Percentiles rank a stretch among this genome's conserved stretches.
phyloP scores from a whole-genome alignment of 2,329 filamentous ascomycete genomes.

The Fusarium phyllophilum region DNA sequence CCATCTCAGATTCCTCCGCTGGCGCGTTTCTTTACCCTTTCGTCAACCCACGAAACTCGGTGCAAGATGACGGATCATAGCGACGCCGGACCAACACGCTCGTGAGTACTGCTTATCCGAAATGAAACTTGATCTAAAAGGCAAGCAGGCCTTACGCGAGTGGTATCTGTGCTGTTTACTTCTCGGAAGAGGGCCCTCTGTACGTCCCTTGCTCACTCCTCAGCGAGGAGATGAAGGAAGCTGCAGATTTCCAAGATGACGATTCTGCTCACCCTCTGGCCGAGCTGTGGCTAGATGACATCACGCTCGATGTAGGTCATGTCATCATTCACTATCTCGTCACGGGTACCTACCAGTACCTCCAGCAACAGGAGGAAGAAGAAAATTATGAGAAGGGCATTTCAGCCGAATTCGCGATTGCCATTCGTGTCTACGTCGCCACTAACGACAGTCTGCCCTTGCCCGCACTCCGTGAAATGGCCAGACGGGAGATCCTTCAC shows the following conservation, averaged over 20 bases:
- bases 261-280: too few relatives aligned
- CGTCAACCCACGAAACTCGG: too few relatives aligned
- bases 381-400: too few relatives aligned
- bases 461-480: background rate
- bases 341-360: conserved; percentile 1
- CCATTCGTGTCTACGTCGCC: background rate
- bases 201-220: background rate
- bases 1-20: too few relatives aligned
- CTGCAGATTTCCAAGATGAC: too few relatives aligned
- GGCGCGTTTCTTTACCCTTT: too few relatives aligned
- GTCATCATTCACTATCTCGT: conserved; percentile 15
- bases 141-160: background rate
- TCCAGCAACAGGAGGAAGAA: background rate
- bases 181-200: background rate
- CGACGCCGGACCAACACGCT: background rate
- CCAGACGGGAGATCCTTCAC: background rate
- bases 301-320: background rate
- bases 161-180: background rate
- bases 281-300: background rate
- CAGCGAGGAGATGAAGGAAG: background rate
- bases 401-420: background rate
- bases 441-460: background rate
- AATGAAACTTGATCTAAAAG: background rate
- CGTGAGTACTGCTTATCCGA: background rate
- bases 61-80: background rate